These are phyloP conservation scores for Candida tallmaniae DNA, from an alignment of 805 yeast species.

Conservation along the genomic window DNA sequence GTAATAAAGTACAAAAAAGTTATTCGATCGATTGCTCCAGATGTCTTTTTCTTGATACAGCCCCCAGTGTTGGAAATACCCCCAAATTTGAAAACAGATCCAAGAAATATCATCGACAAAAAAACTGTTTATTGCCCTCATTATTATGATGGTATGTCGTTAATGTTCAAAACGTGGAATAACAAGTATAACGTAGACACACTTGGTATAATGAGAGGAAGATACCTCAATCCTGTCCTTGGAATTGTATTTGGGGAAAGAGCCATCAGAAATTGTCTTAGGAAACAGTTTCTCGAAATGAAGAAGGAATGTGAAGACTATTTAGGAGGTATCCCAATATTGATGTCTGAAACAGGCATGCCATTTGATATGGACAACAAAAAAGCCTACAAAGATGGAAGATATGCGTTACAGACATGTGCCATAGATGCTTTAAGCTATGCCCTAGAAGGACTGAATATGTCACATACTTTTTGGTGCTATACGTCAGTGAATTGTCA, in stretches of 20 bases:
- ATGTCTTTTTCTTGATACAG: constrained; percentile 61
- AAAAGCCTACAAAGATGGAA: constrained; percentile 60
- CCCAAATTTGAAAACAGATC: constrained; percentile 53
- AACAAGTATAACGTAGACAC: constrained; percentile 80
- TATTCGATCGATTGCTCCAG: constrained; percentile 42
- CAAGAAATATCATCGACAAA: constrained; percentile 48
- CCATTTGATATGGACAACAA: constrained; percentile 93
- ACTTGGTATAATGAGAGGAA: constrained; percentile 76
- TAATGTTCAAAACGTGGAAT: constrained; percentile 91
- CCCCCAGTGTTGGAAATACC: constrained; percentile 80
- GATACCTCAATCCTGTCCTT: constrained; percentile 66
- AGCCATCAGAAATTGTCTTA: constrained; percentile 68
- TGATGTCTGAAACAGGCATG: constrained; percentile 95
- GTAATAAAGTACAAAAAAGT: constrained; percentile 47
- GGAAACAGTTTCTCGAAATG: constrained; percentile 64
- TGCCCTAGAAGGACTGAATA: constrained; percentile 70
- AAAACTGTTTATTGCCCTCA: constrained; percentile 80
- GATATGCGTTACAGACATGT: constrained; percentile 66
- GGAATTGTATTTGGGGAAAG: constrained; percentile 80
- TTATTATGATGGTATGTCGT: constrained; percentile 90
- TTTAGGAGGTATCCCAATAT: constrained; percentile 68
- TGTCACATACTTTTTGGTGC: constrained; percentile 84
- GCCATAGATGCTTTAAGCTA: constrained; percentile 80
- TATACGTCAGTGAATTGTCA: constrained; percentile 72
- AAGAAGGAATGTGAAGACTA: constrained; percentile 55